phyloP scores from a whole-genome alignment of 2,329 filamentous ascomycete genomes.

The Colletotrichum coccodes region DNA sequence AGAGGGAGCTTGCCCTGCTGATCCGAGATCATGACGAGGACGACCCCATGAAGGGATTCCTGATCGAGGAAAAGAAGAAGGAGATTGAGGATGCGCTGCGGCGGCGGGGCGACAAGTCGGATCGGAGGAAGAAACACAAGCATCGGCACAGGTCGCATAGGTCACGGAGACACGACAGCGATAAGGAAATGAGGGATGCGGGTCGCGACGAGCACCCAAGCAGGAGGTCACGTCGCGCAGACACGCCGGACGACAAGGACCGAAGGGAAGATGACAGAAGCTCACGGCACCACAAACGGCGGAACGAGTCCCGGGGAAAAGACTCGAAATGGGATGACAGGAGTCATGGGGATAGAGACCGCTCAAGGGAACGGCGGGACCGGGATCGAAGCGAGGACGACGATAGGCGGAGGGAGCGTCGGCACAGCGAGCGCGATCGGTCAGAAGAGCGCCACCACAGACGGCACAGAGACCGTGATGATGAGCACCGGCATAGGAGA shows the following conservation, averaged over 20 bases:
- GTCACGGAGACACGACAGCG: slow-evolving; percentile 44
- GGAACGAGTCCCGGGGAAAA: slow-evolving; percentile 40
- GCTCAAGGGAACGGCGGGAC: slow-evolving; percentile 34
- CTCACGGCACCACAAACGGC: slow-evolving; percentile 38
- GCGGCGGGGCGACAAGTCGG: slow-evolving; percentile 60
- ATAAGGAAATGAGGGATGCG: slow-evolving; percentile 39
- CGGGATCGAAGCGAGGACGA: slow-evolving; percentile 36
- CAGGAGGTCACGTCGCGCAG: slow-evolving; percentile 50
- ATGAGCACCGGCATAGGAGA: slow-evolving; percentile 29
- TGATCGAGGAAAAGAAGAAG: slow-evolving; percentile 91
- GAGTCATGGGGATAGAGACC: slow-evolving; percentile 39
- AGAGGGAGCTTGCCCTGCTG: slow-evolving; percentile 80
- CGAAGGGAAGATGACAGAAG: slow-evolving; percentile 38
- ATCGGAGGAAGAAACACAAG: slow-evolving; percentile 59
- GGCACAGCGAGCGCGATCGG: slow-evolving; percentile 41
- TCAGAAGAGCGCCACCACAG: slow-evolving; percentile 38
- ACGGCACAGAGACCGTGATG: slow-evolving; percentile 34
- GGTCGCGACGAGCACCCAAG: slow-evolving; percentile 41
- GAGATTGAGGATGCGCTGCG: slow-evolving; percentile 78
- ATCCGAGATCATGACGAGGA: slow-evolving; percentile 89
- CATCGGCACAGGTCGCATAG: slow-evolving; percentile 59
- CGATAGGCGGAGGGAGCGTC: slow-evolving; percentile 38
- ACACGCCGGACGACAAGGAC: slow-evolving; percentile 42
- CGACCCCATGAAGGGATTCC: slow-evolving; percentile 94
- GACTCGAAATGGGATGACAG: slow-evolving; percentile 40